phyloP scores from a whole-genome alignment of 139 green algal species.

The Closterium sp. region DNA sequence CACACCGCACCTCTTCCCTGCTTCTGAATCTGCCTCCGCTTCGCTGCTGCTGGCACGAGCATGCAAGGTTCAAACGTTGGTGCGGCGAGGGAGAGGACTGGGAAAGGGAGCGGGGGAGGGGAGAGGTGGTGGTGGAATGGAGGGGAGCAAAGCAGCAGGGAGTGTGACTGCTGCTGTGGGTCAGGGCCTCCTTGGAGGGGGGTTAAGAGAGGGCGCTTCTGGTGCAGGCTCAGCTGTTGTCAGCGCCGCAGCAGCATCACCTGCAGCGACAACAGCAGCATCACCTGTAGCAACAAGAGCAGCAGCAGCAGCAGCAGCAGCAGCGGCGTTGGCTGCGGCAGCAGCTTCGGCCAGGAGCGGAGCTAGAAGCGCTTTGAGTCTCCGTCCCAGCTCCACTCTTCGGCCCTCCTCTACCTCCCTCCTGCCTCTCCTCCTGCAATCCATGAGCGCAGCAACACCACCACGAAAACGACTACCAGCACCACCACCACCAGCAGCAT shows the following conservation, averaged over 20 bases:
- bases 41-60: neutral
- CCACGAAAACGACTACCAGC: neutral
- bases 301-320: neutral
- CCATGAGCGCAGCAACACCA: neutral
- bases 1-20: neutral
- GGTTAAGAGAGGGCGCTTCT: neutral
- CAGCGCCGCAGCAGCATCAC: neutral
- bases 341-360: no score
- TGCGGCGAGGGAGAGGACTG: neutral
- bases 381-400: neutral
- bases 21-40: neutral
- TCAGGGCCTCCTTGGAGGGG: neutral
- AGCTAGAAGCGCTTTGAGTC: no score
- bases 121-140: neutral
- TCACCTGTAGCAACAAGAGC: neutral
- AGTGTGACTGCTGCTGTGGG: neutral
- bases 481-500: no score
- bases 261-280: no score
- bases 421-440: neutral
- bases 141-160: neutral
- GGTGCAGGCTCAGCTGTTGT: neutral
- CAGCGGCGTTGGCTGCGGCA: no score
- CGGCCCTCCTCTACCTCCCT: neutral
- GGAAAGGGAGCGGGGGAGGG: neutral
- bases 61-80: neutral